phyloP scores from a whole-genome alignment of 257 asterid genomes.

The Ophiorrhiza pumila region DNA sequence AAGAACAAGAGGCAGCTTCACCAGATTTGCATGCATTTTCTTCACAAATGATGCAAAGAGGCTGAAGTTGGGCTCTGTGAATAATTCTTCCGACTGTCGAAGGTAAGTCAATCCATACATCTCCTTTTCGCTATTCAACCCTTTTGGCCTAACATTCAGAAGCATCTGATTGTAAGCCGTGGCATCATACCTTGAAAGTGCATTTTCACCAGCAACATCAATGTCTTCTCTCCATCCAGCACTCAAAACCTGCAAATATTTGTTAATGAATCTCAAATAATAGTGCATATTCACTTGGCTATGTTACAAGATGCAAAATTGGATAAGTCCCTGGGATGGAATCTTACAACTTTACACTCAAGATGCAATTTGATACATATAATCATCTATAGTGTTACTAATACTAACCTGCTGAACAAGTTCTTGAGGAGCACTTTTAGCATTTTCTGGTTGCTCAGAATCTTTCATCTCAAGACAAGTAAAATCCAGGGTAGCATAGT shows the following conservation, averaged over 20 bases:
- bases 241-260: conserved; percentile 50
- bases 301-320: not conserved
- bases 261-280: not conserved
- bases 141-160: conserved; percentile 66
- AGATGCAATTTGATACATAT: not conserved
- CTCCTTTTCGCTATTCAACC: conserved; percentile 44
- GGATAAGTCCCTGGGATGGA: not conserved
- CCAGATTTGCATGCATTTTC: conserved; percentile 80
- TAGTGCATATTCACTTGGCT: not conserved
- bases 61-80: conserved; percentile 35
- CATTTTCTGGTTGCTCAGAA: conserved; percentile 30
- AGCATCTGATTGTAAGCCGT: conserved; percentile 77
- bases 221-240: conserved; percentile 65
- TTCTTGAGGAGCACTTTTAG: conserved; percentile 34
- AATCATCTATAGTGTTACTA: not conserved
- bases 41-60: conserved; percentile 53
- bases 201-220: conserved; percentile 79
- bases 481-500: conserved; percentile 32
- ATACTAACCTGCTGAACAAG: conserved; percentile 33
- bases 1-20: conserved; percentile 8
- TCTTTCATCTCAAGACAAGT: conserved; percentile 45
- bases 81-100: conserved; percentile 49
- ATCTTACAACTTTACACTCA: not conserved
- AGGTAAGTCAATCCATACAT: conserved; percentile 69
- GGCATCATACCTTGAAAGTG: conserved; percentile 66